Conservation (phyloP, 495 filamentous ascomycete species). For the Talaromyces borbonicus region DNA sequence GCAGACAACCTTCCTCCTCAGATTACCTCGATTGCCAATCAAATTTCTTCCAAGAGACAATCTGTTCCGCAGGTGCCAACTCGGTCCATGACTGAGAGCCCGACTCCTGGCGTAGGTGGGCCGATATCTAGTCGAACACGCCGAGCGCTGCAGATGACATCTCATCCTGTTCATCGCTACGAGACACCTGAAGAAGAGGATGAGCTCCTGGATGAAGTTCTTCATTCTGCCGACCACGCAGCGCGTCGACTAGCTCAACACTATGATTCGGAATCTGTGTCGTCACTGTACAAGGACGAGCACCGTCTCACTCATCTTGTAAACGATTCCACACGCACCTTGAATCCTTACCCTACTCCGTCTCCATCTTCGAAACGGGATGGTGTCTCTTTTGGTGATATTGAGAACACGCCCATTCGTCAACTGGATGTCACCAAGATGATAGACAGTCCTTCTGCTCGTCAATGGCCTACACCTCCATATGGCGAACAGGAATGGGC, state of each 20-base stretch:
- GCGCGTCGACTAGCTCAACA: constrained; percentile 41
- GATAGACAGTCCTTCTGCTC: constrained; percentile 40
- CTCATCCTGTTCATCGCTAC: constrained; percentile 65
- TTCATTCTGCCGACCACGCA: constrained; percentile 50
- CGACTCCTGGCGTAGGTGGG: constrained; percentile 37
- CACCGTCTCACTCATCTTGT: constrained; percentile 39
- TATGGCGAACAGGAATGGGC: constrained; percentile 87
- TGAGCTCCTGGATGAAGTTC: constrained; percentile 81
- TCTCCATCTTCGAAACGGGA: constrained; percentile 81
- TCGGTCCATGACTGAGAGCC: constrained; percentile 51
- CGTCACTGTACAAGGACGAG: constrained; percentile 23
- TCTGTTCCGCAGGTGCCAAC: constrained; percentile 65
- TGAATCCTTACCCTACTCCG: constrained; percentile 84
- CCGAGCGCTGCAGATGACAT: constrained; percentile 65
- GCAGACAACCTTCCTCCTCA: constrained; percentile 39
- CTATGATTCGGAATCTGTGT: constrained; percentile 30
- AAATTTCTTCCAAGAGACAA: constrained; percentile 51
- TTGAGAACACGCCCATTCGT: constrained; percentile 36
- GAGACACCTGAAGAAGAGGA: constrained; percentile 97
- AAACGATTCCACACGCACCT: constrained; percentile 42
- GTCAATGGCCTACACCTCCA: constrained; percentile 94
- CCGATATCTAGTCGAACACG: constrained; percentile 79
- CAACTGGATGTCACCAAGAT: constrained; percentile 47
- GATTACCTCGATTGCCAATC: constrained; percentile 36
- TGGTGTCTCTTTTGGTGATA: constrained; percentile 57